Evolutionary conservation across 176 grass and related monocot genomes (phyloP), one percentile per base, ranked within the genome.

Genomic region (Juncus effusus): DNA sequence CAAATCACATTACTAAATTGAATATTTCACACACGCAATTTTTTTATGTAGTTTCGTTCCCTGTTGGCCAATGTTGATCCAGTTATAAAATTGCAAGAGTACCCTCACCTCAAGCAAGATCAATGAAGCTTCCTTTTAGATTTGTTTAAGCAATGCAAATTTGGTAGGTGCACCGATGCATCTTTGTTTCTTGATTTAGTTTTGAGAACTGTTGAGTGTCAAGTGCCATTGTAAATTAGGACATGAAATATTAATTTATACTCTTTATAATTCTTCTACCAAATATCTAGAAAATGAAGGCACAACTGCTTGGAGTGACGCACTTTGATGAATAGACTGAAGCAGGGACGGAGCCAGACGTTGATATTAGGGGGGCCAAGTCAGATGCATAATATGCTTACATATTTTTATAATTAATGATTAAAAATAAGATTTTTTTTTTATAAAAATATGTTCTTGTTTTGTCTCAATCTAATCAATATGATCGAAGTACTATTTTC

Each of bases 101-200:
- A 16, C 16, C 7, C 12, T 36, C 12, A 59, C 58, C 40, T 36
- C 16, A 10, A 38, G 10, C 14, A 58, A 59, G 68, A 10, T 47
- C 54, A 70, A 72, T 72, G 54, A 72, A 72, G 35, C 40, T 72
- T 72, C 69, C 54, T 72, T 58, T 36, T 57, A 42, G 55, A 38
- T 71, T 60, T 58, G 44, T 57, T 56, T 54, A 6, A 71, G 49
- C 14, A 47, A 13, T 42, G 53, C 41, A 47, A 58, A 10, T 58
- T 72, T 42, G 69, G 54, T 58, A 72, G 39, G 69, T 60, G 4
- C 58, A 56, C 58, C 69, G 53, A 56, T 72, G 69, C 40, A 72
- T 72, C 69, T 59, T 72, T 72, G 54, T 72, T 72, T 72, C 37
- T 13, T 71, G 53, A 59, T 72, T 42, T 13, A 56, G 55, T 38